Percentiles rank a stretch among this genome's conserved stretches.
phyloP scores from a whole-genome alignment of 805 yeast genomes.

The Ogataea paradorogensis region DNA sequence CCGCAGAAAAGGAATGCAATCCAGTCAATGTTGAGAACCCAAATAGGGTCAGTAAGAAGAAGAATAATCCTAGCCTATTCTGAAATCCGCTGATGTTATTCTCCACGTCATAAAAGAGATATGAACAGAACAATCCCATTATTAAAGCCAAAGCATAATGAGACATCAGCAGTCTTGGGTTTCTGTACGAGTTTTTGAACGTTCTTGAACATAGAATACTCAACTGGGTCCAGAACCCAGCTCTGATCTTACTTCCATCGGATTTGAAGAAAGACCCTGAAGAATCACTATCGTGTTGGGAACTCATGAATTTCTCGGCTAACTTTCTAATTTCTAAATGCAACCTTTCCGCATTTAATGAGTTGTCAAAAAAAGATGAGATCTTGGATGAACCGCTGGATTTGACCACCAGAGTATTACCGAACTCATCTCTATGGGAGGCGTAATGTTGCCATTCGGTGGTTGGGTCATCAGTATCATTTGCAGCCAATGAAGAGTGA shows the following conservation, averaged over 20 bases:
- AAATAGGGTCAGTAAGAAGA: slow-evolving; percentile 84
- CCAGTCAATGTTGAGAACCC: slow-evolving; percentile 95
- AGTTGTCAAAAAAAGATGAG: slow-evolving; percentile 25
- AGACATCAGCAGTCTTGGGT: slow-evolving; percentile 82
- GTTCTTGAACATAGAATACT: slow-evolving; percentile 79
- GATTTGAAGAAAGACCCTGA: slow-evolving; percentile 26
- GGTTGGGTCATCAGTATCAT: slow-evolving; percentile 50
- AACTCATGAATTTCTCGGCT: slow-evolving; percentile 15
- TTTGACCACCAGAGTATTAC: slow-evolving; percentile 22
- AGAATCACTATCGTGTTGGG: slow-evolving; percentile 11
- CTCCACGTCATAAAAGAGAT: slow-evolving; percentile 73
- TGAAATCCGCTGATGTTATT: slow-evolving; percentile 96
- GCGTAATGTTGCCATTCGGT: slow-evolving; percentile 88
- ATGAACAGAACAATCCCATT: slow-evolving; percentile 83
- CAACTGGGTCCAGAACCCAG: slow-evolving; percentile 63
- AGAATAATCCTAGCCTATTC: slow-evolving; percentile 89
- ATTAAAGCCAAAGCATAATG: slow-evolving; percentile 76
- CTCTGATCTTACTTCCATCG: slow-evolving; percentile 41
- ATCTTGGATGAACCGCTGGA: slow-evolving; percentile 9
- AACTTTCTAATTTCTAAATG: slow-evolving; percentile 36
- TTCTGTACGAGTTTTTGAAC: slow-evolving; percentile 87
- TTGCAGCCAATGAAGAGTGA: slow-evolving; percentile 28
- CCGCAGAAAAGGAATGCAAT: slow-evolving; percentile 81
- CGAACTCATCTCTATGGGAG: slow-evolving; percentile 70
- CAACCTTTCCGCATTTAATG: slow-evolving; percentile 41